These are phyloP conservation scores for Eruca vesicaria DNA, from an alignment of 441 rosid species.

Conservation along the genomic window DNA sequence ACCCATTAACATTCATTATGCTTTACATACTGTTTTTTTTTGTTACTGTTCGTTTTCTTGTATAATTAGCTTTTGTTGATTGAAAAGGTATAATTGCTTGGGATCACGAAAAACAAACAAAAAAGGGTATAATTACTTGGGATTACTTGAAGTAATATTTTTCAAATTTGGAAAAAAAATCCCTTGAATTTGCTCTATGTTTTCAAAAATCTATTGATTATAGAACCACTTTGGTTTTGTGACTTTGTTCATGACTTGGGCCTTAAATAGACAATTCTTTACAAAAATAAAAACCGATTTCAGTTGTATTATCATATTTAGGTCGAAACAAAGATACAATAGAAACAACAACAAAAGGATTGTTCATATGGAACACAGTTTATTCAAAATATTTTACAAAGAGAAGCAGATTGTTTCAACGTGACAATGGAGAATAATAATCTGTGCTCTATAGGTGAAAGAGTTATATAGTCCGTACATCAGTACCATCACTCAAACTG, in stretches of 20 bases:
- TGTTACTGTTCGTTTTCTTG: too few species aligned
- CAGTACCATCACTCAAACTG: neutral
- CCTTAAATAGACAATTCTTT: neutral
- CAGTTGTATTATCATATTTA: neutral
- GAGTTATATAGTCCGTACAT: neutral
- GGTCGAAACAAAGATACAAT: neutral
- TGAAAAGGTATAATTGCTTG: neutral
- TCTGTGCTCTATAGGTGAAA: neutral
- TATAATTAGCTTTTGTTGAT: neutral
- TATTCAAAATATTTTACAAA: neutral
- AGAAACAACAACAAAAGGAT: neutral
- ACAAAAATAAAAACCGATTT: neutral
- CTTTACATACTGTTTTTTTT: conserved; percentile 7
- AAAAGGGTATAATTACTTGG: neutral
- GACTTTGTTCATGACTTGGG: neutral
- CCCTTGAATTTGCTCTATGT: neutral
- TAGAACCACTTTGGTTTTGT: neutral
- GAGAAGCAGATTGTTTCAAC: neutral
- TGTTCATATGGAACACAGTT: neutral
- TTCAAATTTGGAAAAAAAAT: neutral
- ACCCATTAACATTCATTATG: neutral
- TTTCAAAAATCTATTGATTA: neutral
- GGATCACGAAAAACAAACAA: neutral
- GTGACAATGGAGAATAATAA: neutral
- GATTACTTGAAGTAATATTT: neutral